These are phyloP conservation scores for Dillenia suffruticosa DNA, from an alignment of 164 flowering plant genomes.

Conservation along the genomic window DNA sequence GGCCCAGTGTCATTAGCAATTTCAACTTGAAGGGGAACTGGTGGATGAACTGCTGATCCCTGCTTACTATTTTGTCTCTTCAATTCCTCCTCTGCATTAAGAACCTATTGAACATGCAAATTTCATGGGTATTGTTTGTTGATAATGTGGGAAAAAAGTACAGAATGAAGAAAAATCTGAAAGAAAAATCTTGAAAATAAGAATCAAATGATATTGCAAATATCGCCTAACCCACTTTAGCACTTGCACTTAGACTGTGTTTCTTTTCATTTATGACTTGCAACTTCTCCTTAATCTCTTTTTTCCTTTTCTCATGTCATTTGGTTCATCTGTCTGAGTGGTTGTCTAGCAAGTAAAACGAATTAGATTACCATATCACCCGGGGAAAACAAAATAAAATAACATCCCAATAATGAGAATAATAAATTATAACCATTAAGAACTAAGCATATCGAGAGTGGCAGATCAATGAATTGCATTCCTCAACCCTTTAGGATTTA, in stretches of 20 bases:
- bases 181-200: neutral
- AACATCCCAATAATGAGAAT: neutral
- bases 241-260: conserved; percentile 79
- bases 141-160: neutral
- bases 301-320: conserved; percentile 56
- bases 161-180: neutral
- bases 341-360: conserved; percentile 24
- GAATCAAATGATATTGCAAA: neutral
- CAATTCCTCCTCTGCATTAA: conserved; percentile 83
- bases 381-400: neutral
- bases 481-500: too few relatives aligned
- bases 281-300: conserved; percentile 75
- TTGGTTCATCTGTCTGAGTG: conserved; percentile 16
- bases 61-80: conserved; percentile 59
- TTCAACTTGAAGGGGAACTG: conserved; percentile 63
- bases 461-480: too few relatives aligned
- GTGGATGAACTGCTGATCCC: conserved; percentile 14
- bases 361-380: neutral
- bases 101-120: conserved; percentile 38
- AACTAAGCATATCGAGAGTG: too few relatives aligned
- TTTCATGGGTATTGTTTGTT: neutral
- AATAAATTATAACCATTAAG: too few relatives aligned
- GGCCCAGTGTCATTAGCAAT: conserved; percentile 54
- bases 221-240: conserved; percentile 66
- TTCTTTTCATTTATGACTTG: conserved; percentile 62